Evolutionary conservation across 768 basidiomycete species (phyloP).

Genomic region (Hortiboletus flavorubellus): DNA sequence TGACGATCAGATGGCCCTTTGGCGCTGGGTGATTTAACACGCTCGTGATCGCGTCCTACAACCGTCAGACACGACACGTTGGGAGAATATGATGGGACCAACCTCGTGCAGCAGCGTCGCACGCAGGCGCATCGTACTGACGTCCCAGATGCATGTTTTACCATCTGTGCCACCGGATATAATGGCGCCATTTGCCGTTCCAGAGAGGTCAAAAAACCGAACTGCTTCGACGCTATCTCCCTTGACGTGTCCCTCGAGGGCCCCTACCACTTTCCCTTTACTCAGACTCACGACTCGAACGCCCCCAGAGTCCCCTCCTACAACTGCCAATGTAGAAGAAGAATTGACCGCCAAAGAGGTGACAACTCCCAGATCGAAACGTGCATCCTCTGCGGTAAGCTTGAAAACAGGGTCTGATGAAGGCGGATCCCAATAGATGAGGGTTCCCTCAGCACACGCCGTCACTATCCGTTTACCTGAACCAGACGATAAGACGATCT

Average conservation of each 20-base stretch:
- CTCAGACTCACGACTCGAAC: conserved; percentile 83
- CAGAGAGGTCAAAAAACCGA: conserved; percentile 74
- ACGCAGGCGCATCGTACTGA: conserved; percentile 79
- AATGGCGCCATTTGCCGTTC: conserved; percentile 51
- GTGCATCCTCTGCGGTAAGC: conserved; percentile 62
- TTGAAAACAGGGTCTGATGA: conserved; percentile 78
- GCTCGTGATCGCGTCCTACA: conserved; percentile 83
- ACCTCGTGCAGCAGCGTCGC: conserved; percentile 83
- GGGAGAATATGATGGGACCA: conserved; percentile 19
- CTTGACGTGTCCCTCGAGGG: conserved; percentile 79
- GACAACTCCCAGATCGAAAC: conserved; percentile 80
- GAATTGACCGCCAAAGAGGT: conserved; percentile 84
- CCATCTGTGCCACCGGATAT: conserved; percentile 93
- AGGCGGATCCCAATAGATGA: conserved; percentile 92
- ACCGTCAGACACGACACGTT: background rate
- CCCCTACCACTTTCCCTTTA: conserved; percentile 78
- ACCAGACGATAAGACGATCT: conserved; percentile 4
- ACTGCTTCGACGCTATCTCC: conserved; percentile 88
- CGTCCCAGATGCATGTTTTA: conserved; percentile 93
- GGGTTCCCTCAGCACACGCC: conserved; percentile 73
- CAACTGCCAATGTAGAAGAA: conserved; percentile 84
- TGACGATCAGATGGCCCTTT: conserved; percentile 73
- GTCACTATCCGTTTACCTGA: conserved; percentile 86
- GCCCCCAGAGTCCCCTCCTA: conserved; percentile 84
- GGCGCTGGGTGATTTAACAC: conserved; percentile 73